These are phyloP conservation scores for Termitomyces sp. DNA, from an alignment of 768 basidiomycete genomes.

Conservation along the genomic window DNA sequence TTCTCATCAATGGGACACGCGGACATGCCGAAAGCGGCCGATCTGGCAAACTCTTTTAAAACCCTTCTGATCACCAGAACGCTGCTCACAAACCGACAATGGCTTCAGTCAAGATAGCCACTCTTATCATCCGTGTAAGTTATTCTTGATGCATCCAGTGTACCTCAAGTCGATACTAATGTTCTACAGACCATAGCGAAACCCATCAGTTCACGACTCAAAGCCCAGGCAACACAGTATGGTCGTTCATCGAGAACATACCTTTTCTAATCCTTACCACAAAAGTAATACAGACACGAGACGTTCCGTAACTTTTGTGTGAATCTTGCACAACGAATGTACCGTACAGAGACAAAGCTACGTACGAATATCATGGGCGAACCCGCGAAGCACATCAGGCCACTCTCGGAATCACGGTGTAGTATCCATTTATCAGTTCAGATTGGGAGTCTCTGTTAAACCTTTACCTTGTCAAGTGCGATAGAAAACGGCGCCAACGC, in stretches of 20 bases:
- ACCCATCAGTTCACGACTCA: slow-evolving; percentile 66
- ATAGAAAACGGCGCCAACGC: slow-evolving; percentile 84
- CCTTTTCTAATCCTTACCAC: neutral
- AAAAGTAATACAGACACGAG: slow-evolving; percentile 48
- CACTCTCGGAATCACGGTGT: slow-evolving; percentile 71
- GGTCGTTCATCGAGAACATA: slow-evolving; percentile 13
- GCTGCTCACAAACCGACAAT: slow-evolving; percentile 17
- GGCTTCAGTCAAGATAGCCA: slow-evolving; percentile 72
- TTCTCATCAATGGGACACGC: neutral
- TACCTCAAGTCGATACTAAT: neutral
- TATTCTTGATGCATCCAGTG: neutral
- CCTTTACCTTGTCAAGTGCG: slow-evolving; percentile 37
- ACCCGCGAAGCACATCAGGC: slow-evolving; percentile 63
- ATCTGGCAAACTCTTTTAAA: neutral
- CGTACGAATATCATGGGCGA: slow-evolving; percentile 77
- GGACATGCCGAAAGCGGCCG: neutral
- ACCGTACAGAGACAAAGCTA: slow-evolving; percentile 65
- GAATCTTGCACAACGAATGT: slow-evolving; percentile 69
- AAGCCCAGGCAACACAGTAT: slow-evolving; percentile 68
- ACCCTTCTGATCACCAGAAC: neutral
- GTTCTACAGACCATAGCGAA: slow-evolving; percentile 69
- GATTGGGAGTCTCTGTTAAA: neutral
- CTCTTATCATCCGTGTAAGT: slow-evolving; percentile 55
- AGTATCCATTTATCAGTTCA: slow-evolving; percentile 13
- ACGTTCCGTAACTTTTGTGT: slow-evolving; percentile 68